phyloP scores from a whole-genome alignment of 768 basidiomycete species.

The Trametes punicea region DNA sequence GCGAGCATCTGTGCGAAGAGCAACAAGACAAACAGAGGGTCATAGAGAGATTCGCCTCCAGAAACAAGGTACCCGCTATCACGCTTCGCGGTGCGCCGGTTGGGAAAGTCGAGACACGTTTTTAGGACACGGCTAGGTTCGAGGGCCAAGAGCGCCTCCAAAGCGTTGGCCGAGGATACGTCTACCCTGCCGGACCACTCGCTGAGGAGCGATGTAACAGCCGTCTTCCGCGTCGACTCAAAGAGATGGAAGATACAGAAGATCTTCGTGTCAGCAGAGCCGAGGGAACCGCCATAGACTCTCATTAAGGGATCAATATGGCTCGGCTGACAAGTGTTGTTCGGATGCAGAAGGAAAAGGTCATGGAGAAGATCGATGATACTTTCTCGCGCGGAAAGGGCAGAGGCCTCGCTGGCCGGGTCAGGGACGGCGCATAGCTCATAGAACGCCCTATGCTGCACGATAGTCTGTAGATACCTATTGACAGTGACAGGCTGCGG shows the following conservation, averaged over 20 bases:
- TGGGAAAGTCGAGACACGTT: slow-evolving; percentile 70
- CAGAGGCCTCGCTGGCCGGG: background rate
- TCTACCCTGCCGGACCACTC: slow-evolving; percentile 59
- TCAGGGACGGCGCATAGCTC: slow-evolving; percentile 35
- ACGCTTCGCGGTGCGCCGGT: slow-evolving; percentile 51
- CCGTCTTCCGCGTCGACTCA: slow-evolving; percentile 64
- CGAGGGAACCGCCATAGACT: slow-evolving; percentile 75
- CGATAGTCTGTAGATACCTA: slow-evolving; percentile 67
- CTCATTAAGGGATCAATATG: slow-evolving; percentile 75
- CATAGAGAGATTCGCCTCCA: slow-evolving; percentile 53
- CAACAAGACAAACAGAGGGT: slow-evolving; percentile 72
- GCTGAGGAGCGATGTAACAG: slow-evolving; percentile 58
- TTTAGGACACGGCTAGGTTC: slow-evolving; percentile 67
- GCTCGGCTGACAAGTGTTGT: slow-evolving; percentile 80
- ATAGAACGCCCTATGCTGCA: slow-evolving; percentile 67
- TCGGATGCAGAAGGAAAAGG: slow-evolving; percentile 74
- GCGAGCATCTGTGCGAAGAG: slow-evolving; percentile 65
- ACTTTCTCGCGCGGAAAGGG: slow-evolving; percentile 36
- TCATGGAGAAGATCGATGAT: slow-evolving; percentile 55
- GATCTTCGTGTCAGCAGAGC: slow-evolving; percentile 58
- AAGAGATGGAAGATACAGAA: slow-evolving; percentile 78
- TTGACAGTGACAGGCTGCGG: slow-evolving; percentile 66
- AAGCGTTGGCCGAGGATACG: slow-evolving; percentile 40
- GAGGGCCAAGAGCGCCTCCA: slow-evolving; percentile 68
- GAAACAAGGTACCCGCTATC: slow-evolving; percentile 26